phyloP scores from a whole-genome alignment of 306 rosid genomes.

The Cyclanthera cordifolia region DNA sequence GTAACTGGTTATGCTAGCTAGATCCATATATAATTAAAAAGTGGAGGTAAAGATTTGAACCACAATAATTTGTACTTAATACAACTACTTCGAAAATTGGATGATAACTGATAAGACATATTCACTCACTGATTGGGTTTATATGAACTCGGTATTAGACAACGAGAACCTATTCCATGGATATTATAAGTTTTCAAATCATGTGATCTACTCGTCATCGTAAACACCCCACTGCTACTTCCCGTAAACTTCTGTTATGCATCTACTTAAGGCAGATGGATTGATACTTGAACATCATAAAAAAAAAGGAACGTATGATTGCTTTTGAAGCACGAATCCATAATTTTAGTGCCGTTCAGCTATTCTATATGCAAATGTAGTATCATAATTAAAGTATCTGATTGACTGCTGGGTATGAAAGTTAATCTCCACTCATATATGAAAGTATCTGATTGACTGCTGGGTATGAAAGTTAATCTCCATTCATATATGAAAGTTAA shows the following conservation, averaged over 20 bases:
- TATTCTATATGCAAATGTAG: too few species aligned
- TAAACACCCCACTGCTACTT: not conserved
- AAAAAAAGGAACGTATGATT: not conserved
- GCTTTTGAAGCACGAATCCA: not conserved
- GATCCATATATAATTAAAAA: not conserved
- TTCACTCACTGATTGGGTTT: not conserved
- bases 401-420: too few species aligned
- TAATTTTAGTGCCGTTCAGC: not conserved
- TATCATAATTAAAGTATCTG: too few species aligned
- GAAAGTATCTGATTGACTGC: too few species aligned
- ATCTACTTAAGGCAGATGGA: not conserved
- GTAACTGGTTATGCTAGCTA: not conserved
- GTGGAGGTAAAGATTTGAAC: not conserved
- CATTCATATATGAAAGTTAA: too few species aligned
- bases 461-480: too few species aligned
- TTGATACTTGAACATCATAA: not conserved
- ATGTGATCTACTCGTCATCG: not conserved
- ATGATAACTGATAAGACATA: not conserved
- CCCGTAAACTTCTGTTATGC: not conserved
- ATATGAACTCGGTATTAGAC: not conserved
- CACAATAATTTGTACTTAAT: not conserved
- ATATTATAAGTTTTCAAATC: not conserved
- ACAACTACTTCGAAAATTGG: not conserved
- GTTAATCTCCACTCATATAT: too few species aligned
- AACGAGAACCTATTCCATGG: not conserved